phyloP scores from a whole-genome alignment of 176 grass and related monocot species.

The Oryza brachyantha region DNA sequence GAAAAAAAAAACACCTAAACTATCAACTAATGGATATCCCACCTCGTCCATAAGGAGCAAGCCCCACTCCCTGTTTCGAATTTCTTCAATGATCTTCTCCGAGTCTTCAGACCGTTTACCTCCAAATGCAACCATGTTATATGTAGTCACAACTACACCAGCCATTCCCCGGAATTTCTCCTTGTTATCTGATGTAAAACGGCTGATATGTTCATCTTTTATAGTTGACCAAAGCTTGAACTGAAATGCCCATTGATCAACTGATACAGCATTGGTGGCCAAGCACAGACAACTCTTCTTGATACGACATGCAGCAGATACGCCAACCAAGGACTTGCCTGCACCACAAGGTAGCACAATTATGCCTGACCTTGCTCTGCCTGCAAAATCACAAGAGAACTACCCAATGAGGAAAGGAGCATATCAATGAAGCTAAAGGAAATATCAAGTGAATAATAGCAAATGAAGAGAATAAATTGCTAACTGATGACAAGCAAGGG shows the following conservation, averaged over 20 bases:
- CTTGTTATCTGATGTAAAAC: constrained; percentile 97
- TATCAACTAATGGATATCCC: constrained; percentile 8
- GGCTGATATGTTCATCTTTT: constrained; percentile 89
- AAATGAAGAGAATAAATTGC: not conserved
- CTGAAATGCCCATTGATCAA: constrained; percentile 99
- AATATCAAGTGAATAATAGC: not conserved
- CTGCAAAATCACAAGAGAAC: constrained; percentile 36
- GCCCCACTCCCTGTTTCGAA: constrained; percentile 92
- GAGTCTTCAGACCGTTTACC: constrained; percentile 96
- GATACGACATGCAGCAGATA: constrained; percentile 88
- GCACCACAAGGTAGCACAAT: constrained; percentile 98
- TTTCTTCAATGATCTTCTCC: constrained; percentile 98
- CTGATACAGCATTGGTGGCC: constrained; percentile 96
- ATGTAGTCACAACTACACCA: constrained; percentile 87
- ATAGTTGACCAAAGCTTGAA: constrained; percentile 99
- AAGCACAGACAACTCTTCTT: constrained; percentile 96
- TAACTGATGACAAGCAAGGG: not conserved
- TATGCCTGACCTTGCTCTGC: constrained; percentile 89
- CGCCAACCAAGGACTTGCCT: constrained; percentile 92
- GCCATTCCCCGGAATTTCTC: constrained; percentile 58
- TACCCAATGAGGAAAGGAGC: constrained; percentile 5
- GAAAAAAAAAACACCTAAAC: not conserved
- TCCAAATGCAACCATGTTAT: constrained; percentile 98
- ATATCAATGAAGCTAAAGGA: not conserved
- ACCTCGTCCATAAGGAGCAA: constrained; percentile 99